phyloP scores from a whole-genome alignment of 2,329 filamentous ascomycete species.

The Thielaviopsis euricoi region DNA sequence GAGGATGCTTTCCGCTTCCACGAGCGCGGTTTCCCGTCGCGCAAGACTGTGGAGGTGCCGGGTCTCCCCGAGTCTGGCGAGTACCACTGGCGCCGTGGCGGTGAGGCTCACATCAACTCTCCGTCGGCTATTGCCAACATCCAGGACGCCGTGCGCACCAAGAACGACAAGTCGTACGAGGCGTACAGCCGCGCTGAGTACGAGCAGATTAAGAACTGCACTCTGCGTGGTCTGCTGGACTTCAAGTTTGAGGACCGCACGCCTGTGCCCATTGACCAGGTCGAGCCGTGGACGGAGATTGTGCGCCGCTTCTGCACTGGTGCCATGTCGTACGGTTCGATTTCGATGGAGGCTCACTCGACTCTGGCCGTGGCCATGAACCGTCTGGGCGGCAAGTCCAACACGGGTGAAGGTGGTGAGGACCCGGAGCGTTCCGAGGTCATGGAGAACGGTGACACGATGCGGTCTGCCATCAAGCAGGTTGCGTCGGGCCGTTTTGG shows the following conservation, averaged over 20 bases:
- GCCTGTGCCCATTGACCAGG: slow-evolving; percentile 85
- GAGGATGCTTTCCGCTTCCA: slow-evolving; percentile 91
- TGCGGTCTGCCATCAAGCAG: slow-evolving; percentile 96
- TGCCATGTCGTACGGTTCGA: slow-evolving; percentile 97
- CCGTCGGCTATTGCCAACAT: slow-evolving; percentile 91
- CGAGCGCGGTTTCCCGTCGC: slow-evolving; percentile 77
- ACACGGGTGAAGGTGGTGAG: slow-evolving; percentile 94
- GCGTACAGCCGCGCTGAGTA: slow-evolving; percentile 87
- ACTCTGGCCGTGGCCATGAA: slow-evolving; percentile 96
- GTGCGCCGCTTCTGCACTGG: slow-evolving; percentile 92
- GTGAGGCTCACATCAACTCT: slow-evolving; percentile 89
- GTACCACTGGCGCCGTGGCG: slow-evolving; percentile 96
- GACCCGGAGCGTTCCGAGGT: slow-evolving; percentile 78
- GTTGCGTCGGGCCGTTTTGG: slow-evolving; percentile 91
- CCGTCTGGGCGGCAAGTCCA: slow-evolving; percentile 86
- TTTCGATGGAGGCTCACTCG: slow-evolving; percentile 96
- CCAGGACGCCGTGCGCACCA: slow-evolving; percentile 86
- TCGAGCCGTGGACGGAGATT: slow-evolving; percentile 96
- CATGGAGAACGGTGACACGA: slow-evolving; percentile 83
- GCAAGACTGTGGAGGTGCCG: slow-evolving; percentile 57
- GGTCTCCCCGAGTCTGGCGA: slow-evolving; percentile 85
- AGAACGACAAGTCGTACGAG: slow-evolving; percentile 98
- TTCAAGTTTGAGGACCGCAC: slow-evolving; percentile 83
- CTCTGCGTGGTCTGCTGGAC: slow-evolving; percentile 81
- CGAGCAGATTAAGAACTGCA: slow-evolving; percentile 93